Base-by-base conservation (phyloP, 192 early-diverging fungal genomes). In the Entomortierella lignicola region DNA sequence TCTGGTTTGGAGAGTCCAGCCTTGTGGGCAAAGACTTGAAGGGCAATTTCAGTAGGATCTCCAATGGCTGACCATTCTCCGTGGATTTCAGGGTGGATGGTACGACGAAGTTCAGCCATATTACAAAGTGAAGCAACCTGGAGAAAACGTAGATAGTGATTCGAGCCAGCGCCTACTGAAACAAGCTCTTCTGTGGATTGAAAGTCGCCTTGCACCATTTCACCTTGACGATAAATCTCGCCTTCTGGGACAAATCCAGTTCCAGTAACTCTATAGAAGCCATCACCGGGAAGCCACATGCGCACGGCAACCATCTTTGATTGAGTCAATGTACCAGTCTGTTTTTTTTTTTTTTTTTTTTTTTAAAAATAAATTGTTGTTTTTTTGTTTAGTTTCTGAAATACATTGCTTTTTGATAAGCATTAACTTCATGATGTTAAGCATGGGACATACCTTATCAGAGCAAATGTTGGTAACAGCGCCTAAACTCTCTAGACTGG, bases 401-500 rank as follows among this genome's bases (percentile, higher is more conserved):
- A 37, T 4, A 37, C 10, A 10, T 37, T 37, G 34, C n/a, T n/a
- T n/a, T n/a, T n/a, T n/a, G n/a, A n/a, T n/a, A n/a, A 1, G 60
- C 1, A 47, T n/a, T 25, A 29, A 37, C 5, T 61, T 17, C 5
- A 12, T 3, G 17, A 20, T 47, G 20, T 4, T 47, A 47, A 12
- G 20, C 4, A 15, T 47, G 2, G 17, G 2, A 31, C 55, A 42
- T 69, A 69, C 67, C 67, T 98, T 98, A 77, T 98, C 97, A 2
- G 97, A 97, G 81, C 97, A 98, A 75, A 98, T 94, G 72, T 94
- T 92, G 42, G 94, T 95, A 17, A 98, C 94, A 8, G 95, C 92
- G 26, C 97, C 97, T 13, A 98, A 82, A 31, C 92, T 92, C 86
- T 98, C 97, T 4, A 98, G 87, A 10, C 93, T 93, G 8, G 91